Base-by-base conservation (phyloP, 805 yeast genomes). In the Yarrowia phangngaensis region DNA sequence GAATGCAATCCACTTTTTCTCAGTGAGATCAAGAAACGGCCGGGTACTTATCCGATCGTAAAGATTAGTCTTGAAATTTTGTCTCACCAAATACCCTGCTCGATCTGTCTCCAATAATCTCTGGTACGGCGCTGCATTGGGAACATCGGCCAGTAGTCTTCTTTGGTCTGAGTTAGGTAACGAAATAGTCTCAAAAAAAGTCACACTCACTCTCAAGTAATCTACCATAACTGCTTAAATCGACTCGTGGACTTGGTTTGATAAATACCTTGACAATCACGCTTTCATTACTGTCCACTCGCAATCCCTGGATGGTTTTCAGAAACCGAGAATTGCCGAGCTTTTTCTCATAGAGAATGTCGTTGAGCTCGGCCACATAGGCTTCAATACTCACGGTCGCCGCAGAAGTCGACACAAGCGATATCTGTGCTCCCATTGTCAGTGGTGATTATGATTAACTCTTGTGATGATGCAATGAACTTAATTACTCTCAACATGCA, bases 321-420 rank as follows among this genome's bases (percentile, higher is more conserved):
- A 90, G 72, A 63, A 89, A 89, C 47, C 95, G 73, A 8, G 94
- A 80, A 35, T 88, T 79, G 51, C 88, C 87, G 35, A 88, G 66
- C 32, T 84, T 81, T 48, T 80, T 78, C 1, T 82, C 72, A 61
- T 86, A 90, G 57, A 85, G 90, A 29, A 84, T 72, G 53, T 80
- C 79, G 17, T 79, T 79, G 8, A 90, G 70, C 32, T 84, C 86
- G 58, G 88, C 88, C 20, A 90, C 76, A 57, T 89, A 90, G 1
- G 97, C 89, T 16, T 90, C 87, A 2, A 88, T 73, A 6, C 95
- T 95, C 58, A 90, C 85, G 1, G 96, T 85, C 3, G 95, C 88
- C 1, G 95, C 87, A 3, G 95, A 80, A 9, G 95, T 96, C 8
- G 95, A 85, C 62, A 87, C 67, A 24, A 85, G 70, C 1, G 97